Evolutionary conservation across 1,284 basidiomycete genomes (phyloP), one percentile per base, ranked within the genome.

Genomic region (Sanghuangporus sanghuang): DNA sequence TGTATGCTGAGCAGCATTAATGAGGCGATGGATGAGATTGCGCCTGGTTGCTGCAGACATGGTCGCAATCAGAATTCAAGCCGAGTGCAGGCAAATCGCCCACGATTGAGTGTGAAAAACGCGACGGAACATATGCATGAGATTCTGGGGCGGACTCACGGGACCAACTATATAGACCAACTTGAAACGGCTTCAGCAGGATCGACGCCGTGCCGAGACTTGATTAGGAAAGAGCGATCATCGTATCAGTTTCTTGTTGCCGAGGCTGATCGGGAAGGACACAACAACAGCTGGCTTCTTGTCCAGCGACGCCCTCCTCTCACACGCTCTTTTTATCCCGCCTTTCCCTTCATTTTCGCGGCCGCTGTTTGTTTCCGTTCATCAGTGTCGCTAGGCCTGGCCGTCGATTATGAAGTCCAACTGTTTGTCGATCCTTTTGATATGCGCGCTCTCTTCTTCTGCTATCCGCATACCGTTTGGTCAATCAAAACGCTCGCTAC

Each of bases 1-100:
- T 1, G 85, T 81, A 68, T 90, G 86, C 70, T 90, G 89, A 1
- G 87, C 83, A 11, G 87, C 64, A 53, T 57, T 64, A 16, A 67
- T 63, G 55, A 68, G 63, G 12, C 62, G 61, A 18, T 67, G 59
- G 48, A 67, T 64, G 9, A 57, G 58, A 16, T 57, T 64, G 12
- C 60, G 61, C 50, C 42, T 62, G 23, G 64, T 35, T 36, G 57
- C 61, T 23, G 42, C 27, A 54, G 60, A 58, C 64, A 65, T 65
- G 56, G 3, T 61, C 12, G 44, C 21, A n/a, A 55, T 40, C 11
- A n/a, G 52, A 59, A 54, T 11, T 46, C 18, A 54, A 62, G 56
- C 57, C 27, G 8, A 53, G n/a, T 3, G 8, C 0, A 11, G n/a
- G 12, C 12, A 42, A 12, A 12, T 11, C 11, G n/a, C 40, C 8